A percentile compares a stretch with the other conserved stretches of the same genome.
Conservation (phyloP, 495 filamentous ascomycete species). For the Penicillium verhagenii region DNA sequence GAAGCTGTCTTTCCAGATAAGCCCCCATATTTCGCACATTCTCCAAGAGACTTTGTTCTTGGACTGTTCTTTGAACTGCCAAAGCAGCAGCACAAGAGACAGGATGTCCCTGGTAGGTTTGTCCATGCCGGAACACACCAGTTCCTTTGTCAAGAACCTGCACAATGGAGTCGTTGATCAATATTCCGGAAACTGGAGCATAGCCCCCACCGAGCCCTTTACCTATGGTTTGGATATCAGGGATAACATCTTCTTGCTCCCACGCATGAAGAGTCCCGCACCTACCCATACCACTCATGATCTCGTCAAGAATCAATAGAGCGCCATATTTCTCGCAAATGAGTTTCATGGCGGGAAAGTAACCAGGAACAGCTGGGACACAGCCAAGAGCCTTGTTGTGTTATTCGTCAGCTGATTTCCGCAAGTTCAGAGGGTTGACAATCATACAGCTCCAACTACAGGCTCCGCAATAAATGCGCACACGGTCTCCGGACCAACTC, state of each 20-base stretch:
- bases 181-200: slow-evolving; percentile 58
- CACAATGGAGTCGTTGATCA: slow-evolving; percentile 54
- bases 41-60: slow-evolving; percentile 45
- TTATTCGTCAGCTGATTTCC: not conserved
- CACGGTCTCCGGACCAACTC: slow-evolving; percentile 68
- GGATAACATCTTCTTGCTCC: slow-evolving; percentile 60
- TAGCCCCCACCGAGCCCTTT: slow-evolving; percentile 70
- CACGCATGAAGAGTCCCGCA: slow-evolving; percentile 67
- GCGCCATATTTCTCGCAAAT: slow-evolving; percentile 66
- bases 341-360: slow-evolving; percentile 59
- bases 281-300: slow-evolving; percentile 78
- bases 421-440: not conserved
- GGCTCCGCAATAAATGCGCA: slow-evolving; percentile 78
- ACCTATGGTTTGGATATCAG: slow-evolving; percentile 68
- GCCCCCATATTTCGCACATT: slow-evolving; percentile 49
- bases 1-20: slow-evolving; percentile 40
- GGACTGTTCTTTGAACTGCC: slow-evolving; percentile 53
- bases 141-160: slow-evolving; percentile 54
- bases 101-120: slow-evolving; percentile 61
- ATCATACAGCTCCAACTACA: slow-evolving; percentile 55
- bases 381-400: not conserved
- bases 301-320: slow-evolving; percentile 71
- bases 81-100: slow-evolving; percentile 56
- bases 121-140: slow-evolving; percentile 55
- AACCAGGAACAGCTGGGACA: slow-evolving; percentile 59